These are phyloP conservation scores for Botrytis cinerea DNA, from an alignment of 2,329 filamentous ascomycete genomes.

Conservation along the genomic window DNA sequence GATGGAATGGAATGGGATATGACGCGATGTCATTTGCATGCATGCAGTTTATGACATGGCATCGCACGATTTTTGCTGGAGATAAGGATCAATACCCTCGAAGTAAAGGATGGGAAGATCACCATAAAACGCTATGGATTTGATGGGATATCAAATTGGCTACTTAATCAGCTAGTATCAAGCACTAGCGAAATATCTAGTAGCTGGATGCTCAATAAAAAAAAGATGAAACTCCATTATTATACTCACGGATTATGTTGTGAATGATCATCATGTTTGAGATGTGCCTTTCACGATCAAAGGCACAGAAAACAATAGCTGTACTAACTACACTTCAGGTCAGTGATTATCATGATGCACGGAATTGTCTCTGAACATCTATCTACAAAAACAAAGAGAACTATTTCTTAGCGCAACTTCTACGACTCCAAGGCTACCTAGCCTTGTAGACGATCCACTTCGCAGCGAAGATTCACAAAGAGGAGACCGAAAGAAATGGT, in stretches of 20 bases:
- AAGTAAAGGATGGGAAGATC: not conserved
- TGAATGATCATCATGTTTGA: not conserved
- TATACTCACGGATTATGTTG: not conserved
- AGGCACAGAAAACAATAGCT: not conserved
- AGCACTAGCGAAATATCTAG: not conserved
- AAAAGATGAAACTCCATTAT: not conserved
- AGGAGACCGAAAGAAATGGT: not conserved
- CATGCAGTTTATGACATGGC: constrained; percentile 1
- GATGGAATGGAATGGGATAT: constrained; percentile 11
- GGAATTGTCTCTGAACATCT: not conserved
- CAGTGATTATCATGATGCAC: not conserved
- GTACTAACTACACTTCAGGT: not conserved
- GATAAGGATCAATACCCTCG: constrained; percentile 4
- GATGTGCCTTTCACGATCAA: not conserved
- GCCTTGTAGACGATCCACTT: not conserved
- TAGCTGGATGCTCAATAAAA: constrained; percentile 3
- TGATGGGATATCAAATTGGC: not conserved
- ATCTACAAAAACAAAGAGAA: not conserved
- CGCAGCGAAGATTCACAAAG: not conserved
- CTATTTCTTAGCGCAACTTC: not conserved
- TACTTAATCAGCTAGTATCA: not conserved
- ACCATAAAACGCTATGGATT: not conserved
- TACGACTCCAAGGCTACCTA: not conserved
- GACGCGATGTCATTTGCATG: constrained; percentile 6
- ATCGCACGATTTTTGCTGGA: not conserved